Percentiles rank a stretch among this genome's conserved stretches.
Evolutionary conservation across 306 rosid genomes (phyloP).

Genomic region (Quercus ilex): DNA sequence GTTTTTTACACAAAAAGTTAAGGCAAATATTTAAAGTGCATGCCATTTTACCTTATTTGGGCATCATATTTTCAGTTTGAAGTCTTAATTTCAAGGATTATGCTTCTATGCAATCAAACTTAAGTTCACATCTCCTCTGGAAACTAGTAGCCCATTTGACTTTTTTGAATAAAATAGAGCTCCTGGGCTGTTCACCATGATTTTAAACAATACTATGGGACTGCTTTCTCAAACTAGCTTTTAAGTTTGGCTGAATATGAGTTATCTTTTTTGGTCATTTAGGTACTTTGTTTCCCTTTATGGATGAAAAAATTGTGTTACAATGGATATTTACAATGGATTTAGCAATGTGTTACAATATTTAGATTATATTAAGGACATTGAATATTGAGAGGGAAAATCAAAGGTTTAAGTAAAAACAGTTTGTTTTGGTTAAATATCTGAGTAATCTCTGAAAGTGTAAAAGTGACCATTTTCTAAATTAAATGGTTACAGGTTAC

Average conservation of each 20-base stretch:
- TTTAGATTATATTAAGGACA: background rate
- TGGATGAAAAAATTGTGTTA: background rate
- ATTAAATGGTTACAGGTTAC: background rate
- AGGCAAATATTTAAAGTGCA: background rate
- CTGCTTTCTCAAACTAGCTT: background rate
- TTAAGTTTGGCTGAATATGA: background rate
- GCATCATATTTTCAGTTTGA: background rate
- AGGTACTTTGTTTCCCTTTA: background rate
- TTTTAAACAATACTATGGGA: background rate
- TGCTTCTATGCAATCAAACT: background rate
- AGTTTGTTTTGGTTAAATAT: background rate
- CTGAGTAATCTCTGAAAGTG: background rate
- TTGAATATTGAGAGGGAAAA: background rate
- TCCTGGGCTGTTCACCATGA: background rate
- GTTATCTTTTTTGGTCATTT: background rate
- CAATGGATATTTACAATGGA: background rate
- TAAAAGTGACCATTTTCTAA: background rate
- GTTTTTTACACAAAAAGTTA: background rate
- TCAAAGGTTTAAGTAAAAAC: background rate
- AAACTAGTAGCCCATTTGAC: background rate
- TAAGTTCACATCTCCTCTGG: background rate
- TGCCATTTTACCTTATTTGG: background rate
- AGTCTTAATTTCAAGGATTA: background rate
- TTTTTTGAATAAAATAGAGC: background rate
- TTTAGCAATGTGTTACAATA: background rate